Conservation (phyloP, 2,329 filamentous ascomycete species). For the Alternaria arborescens region DNA sequence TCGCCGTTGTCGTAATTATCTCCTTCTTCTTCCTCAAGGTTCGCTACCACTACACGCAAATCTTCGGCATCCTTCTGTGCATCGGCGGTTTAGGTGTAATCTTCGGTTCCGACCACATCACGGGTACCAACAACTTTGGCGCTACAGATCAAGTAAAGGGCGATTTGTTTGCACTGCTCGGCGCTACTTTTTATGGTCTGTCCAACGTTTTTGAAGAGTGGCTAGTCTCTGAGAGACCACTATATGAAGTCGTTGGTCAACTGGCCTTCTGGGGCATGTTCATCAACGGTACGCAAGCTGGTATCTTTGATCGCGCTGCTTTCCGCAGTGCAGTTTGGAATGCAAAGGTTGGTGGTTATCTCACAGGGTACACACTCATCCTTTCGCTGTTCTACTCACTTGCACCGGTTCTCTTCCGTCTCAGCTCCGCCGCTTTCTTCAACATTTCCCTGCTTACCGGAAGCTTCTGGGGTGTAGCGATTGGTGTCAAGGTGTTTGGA, state of each 20-base stretch:
- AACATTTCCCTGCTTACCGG: constrained; percentile 93
- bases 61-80: constrained; percentile 86
- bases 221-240: constrained; percentile 82
- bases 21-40: constrained; percentile 85
- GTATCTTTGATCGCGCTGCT: constrained; percentile 84
- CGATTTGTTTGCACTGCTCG: constrained; percentile 88
- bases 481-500: constrained; percentile 87
- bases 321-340: constrained; percentile 65
- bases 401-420: constrained; percentile 86
- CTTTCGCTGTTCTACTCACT: constrained; percentile 87
- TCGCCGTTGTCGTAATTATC: constrained; percentile 86
- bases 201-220: constrained; percentile 95
- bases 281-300: constrained; percentile 90
- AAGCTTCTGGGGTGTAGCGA: constrained; percentile 97
- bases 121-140: constrained; percentile 73
- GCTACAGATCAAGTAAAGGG: constrained; percentile 82
- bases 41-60: constrained; percentile 87
- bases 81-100: constrained; percentile 90
- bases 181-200: constrained; percentile 89
- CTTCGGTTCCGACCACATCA: constrained; percentile 87
- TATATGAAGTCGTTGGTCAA: constrained; percentile 94
- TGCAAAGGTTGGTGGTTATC: constrained; percentile 73
- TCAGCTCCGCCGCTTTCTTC: constrained; percentile 92
- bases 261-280: constrained; percentile 86
- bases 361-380: constrained; percentile 88